Base-by-base conservation (phyloP, 495 filamentous ascomycete genomes). In the Aspergillus kassunensis region DNA sequence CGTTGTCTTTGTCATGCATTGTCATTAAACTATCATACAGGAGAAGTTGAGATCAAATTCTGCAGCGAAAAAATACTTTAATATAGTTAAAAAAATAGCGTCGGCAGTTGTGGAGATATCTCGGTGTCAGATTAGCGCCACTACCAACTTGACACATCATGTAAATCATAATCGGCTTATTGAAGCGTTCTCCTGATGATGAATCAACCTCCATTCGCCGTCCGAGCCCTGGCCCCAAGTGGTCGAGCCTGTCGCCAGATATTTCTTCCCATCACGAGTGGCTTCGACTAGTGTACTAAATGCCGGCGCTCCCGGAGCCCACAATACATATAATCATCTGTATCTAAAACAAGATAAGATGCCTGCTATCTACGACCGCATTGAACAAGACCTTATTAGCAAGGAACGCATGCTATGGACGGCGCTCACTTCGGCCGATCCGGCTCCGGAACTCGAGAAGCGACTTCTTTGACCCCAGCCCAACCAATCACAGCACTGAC, bases 191-290 rank as follows among this genome's bases (percentile, higher is more conserved):
- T 74, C 72, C 36, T 67, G 64, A 50, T 76, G 72, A 6, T 49
- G 51, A 13, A 64, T 63, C 24, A 76, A 51, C 36, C 63, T 58
- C 72, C 72, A 76, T 52, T 76, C 72, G 9, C 72, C 72, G 53
- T 76, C 72, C 2, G 68, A 69, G 3, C 57, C 72, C 56, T 76
- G 72, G 16, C 68, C 68, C 72, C 72, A 76, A 4, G 72, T 76
- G 27, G 67, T 68, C 27, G 68, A 69, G 20, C 63, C 66, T 10
- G 43, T 39, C 3, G 51, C 51, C 5, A 40, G 1, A n/a, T 46
- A 53, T n/a, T 41, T 21, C 21, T 25, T 24, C 2, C 27, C 24
- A 5, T 36, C 42, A 10, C 51, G 33, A n/a, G 34, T 53, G 19
- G 51, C n/a, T n/a, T n/a, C n/a, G n/a, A n/a, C n/a, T n/a, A n/a